Percentiles rank a stretch among this genome's conserved stretches.
These are phyloP conservation scores for Backusella sp. DNA, from an alignment of 192 early-diverging fungal genomes.

Conservation along the genomic window DNA sequence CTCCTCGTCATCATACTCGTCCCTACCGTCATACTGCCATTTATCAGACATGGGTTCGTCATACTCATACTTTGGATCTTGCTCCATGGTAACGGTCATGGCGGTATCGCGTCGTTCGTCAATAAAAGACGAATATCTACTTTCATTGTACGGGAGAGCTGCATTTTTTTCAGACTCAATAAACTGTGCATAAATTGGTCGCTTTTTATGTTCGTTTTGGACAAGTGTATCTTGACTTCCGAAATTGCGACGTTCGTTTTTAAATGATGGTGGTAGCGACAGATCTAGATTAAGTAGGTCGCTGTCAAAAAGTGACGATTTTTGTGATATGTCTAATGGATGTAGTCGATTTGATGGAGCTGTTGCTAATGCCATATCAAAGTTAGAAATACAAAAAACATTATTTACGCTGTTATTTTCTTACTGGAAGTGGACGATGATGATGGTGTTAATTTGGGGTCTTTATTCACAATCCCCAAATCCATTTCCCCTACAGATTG, in stretches of 20 bases:
- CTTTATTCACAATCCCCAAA: background rate
- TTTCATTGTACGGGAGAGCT: background rate
- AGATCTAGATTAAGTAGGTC: conserved; percentile 2
- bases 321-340: background rate
- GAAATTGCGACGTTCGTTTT: background rate
- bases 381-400: too few species aligned
- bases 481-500: background rate
- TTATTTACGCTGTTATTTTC: background rate
- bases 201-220: conserved; percentile 3
- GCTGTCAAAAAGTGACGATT: conserved; percentile 1
- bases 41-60: background rate
- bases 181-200: conserved; percentile 12
- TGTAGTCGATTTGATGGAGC: background rate
- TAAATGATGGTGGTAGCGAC: background rate
- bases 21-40: background rate
- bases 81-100: background rate
- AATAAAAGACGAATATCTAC: background rate
- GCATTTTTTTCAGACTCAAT: conserved; percentile 11
- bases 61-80: background rate
- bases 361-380: background rate
- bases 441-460: conserved; percentile 1
- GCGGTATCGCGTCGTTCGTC: background rate
- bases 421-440: background rate
- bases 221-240: conserved; percentile 30
- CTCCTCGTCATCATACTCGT: background rate